Conservation (phyloP, 805 yeast species). For the Candida manassasensis region DNA sequence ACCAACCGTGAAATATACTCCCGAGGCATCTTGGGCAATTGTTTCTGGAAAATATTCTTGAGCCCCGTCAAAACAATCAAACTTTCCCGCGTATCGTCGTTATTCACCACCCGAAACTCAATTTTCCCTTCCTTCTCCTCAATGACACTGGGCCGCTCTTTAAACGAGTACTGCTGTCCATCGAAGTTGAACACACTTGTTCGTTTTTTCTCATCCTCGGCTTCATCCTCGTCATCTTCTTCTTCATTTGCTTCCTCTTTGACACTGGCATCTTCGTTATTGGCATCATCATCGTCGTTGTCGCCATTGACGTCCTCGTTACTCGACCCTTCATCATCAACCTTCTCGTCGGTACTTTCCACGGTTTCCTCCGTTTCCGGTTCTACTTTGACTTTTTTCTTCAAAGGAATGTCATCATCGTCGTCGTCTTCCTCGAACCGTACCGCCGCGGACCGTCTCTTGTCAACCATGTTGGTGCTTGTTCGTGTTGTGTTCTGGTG, state of each 20-base stretch:
- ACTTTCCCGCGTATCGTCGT: conserved; percentile 83
- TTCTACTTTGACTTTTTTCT: conserved; percentile 19
- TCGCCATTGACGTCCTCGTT: conserved; percentile 12
- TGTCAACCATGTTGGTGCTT: conserved; percentile 35
- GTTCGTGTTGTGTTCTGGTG: too few species aligned
- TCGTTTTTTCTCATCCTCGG: conserved; percentile 38
- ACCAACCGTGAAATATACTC: conserved; percentile 94
- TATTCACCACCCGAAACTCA: conserved; percentile 93
- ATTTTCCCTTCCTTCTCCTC: conserved; percentile 92
- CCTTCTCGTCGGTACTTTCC: conserved; percentile 19
- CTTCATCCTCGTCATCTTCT: conserved; percentile 42
- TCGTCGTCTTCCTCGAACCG: conserved; percentile 24
- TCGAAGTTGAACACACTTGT: conserved; percentile 58
- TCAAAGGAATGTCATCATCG: conserved; percentile 21
- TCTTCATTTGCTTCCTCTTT: conserved; percentile 34
- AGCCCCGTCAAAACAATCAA: conserved; percentile 91
- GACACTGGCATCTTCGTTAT: conserved; percentile 21
- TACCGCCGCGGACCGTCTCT: conserved; percentile 25
- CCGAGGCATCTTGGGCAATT: conserved; percentile 97
- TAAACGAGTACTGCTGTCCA: conserved; percentile 76
- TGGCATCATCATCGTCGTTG: conserved; percentile 10
- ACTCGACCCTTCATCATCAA: conserved; percentile 18
- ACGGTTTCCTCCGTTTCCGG: conserved; percentile 21
- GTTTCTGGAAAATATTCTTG: conserved; percentile 94
- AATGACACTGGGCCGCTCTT: conserved; percentile 88